phyloP scores from a whole-genome alignment of 1,139 yeast species.

The Geotrichum australiense region DNA sequence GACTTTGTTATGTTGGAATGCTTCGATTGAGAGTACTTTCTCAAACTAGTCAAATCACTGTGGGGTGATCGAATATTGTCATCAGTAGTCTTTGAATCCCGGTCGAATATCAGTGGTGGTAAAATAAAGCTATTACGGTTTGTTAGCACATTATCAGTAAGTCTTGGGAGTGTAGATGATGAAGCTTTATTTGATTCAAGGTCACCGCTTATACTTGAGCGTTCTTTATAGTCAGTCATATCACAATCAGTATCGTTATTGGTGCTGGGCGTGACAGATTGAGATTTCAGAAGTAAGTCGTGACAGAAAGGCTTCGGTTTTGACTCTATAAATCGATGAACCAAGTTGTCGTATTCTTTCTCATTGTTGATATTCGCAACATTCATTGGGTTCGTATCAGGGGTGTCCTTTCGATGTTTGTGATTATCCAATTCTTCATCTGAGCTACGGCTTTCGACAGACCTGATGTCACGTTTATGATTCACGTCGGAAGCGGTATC shows the following conservation, averaged over 20 bases:
- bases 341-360: conserved; percentile 4
- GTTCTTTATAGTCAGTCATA: no score
- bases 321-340: conserved; percentile 5
- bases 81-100: no score
- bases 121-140: conserved; percentile 3
- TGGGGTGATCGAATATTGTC: no score
- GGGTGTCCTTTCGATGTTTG: conserved; percentile 5
- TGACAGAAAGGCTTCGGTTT: no score
- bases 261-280: not conserved
- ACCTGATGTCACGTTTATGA: conserved; percentile 11
- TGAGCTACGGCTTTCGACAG: conserved; percentile 7
- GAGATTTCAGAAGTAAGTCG: no score
- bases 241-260: no score
- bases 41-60: no score
- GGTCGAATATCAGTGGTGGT: conserved; percentile 11
- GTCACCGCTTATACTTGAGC: no score
- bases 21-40: no score
- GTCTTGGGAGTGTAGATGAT: conserved; percentile 2
- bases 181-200: no score
- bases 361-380: conserved; percentile 9
- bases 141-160: conserved; percentile 3
- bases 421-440: conserved; percentile 7
- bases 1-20: no score
- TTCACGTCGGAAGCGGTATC: not conserved
- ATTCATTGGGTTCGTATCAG: conserved; percentile 1